These are phyloP conservation scores for Fomitiporia mediterranea DNA, from an alignment of 1,284 basidiomycete species.

Conservation along the genomic window DNA sequence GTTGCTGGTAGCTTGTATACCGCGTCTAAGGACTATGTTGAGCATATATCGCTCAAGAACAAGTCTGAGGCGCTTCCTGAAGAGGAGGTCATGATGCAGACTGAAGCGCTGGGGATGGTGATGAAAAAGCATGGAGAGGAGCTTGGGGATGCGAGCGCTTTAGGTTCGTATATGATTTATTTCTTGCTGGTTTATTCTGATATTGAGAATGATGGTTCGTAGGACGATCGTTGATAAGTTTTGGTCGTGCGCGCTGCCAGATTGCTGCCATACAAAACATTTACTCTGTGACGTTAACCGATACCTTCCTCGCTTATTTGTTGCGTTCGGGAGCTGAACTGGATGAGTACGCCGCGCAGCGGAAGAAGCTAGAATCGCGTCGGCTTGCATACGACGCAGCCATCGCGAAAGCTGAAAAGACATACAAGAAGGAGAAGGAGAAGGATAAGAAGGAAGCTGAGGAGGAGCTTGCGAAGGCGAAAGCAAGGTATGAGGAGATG, in stretches of 20 bases:
- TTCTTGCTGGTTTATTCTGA: not conserved
- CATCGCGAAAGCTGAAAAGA: constrained; percentile 58
- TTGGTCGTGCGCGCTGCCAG: constrained; percentile 79
- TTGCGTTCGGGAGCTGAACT: constrained; percentile 59
- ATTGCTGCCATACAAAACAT: constrained; percentile 78
- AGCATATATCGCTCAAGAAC: constrained; percentile 63
- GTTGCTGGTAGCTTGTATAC: constrained; percentile 45
- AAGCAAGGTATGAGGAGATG: constrained; percentile 75
- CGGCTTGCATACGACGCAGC: constrained; percentile 58
- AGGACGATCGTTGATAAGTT: constrained; percentile 66
- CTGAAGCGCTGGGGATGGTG: constrained; percentile 77
- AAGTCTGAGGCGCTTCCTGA: constrained; percentile 52
- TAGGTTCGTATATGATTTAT: constrained; percentile 42
- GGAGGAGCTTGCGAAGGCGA: constrained; percentile 67
- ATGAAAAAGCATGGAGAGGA: constrained; percentile 86
- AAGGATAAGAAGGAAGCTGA: constrained; percentile 71
- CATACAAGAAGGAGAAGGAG: constrained; percentile 56
- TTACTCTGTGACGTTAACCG: constrained; percentile 63
- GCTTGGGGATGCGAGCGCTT: constrained; percentile 66
- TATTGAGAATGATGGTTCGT: constrained; percentile 8
- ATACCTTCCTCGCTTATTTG: constrained; percentile 66
- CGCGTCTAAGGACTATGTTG: constrained; percentile 58
- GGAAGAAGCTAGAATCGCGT: constrained; percentile 66
- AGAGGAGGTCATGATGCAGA: constrained; percentile 59
- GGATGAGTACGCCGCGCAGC: constrained; percentile 63